Percentiles rank a stretch among this genome's conserved stretches.
Evolutionary conservation across 169 alveolate genomes (phyloP).

Genomic region (Plasmodium ovale): DNA sequence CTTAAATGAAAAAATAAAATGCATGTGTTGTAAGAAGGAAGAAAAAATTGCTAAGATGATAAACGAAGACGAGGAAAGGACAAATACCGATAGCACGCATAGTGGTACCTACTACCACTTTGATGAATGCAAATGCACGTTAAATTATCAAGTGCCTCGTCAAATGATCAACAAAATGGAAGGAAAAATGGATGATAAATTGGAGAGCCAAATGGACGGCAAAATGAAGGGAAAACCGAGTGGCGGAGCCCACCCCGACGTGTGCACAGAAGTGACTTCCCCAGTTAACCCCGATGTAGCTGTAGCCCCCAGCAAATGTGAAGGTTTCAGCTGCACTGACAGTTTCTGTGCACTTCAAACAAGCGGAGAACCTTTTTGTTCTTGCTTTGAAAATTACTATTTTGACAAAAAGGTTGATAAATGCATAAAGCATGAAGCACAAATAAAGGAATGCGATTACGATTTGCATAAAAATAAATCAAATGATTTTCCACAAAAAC

Average conservation of each 20-base stretch:
- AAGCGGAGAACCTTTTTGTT: conserved; percentile 66
- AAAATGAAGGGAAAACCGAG: no score
- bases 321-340: conserved; percentile 23
- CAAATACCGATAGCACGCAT: neutral
- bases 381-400: conserved; percentile 56
- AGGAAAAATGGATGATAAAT: no score
- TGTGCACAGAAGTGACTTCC: no score
- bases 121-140: conserved; percentile 32
- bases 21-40: conserved; percentile 40
- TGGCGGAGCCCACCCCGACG: no score
- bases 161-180: no score
- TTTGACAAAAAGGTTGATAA: conserved; percentile 29
- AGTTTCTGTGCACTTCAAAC: conserved; percentile 37
- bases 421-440: conserved; percentile 35
- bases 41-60: neutral
- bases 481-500: neutral
- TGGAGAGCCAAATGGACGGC: no score
- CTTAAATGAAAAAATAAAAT: conserved; percentile 63
- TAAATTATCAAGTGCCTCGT: conserved; percentile 33
- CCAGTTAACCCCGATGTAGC: neutral
- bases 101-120: neutral
- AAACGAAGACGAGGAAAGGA: neutral
- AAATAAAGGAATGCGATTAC: neutral
- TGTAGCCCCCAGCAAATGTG: conserved; percentile 16
- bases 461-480: neutral